phyloP scores from a whole-genome alignment of 202 grass and related monocot species.

The Elaeis oleifera region DNA sequence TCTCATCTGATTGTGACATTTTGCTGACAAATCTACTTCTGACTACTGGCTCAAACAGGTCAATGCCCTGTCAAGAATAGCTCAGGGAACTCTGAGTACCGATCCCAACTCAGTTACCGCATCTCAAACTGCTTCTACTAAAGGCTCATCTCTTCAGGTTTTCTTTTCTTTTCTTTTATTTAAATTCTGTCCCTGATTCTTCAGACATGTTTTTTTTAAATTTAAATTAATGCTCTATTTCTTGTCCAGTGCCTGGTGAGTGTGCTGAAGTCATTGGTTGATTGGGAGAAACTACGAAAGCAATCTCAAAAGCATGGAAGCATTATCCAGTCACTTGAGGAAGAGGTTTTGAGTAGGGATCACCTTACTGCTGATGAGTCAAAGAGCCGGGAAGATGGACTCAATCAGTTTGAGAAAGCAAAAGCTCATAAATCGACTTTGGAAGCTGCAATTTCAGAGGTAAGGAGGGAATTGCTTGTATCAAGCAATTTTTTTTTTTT shows the following conservation, averaged over 20 bases:
- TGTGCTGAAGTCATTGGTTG: slow-evolving; percentile 93
- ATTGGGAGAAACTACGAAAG: slow-evolving; percentile 87
- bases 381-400: slow-evolving; percentile 60
- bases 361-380: slow-evolving; percentile 45
- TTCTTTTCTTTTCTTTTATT: slow-evolving; percentile 23
- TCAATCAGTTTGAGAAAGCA: slow-evolving; percentile 96
- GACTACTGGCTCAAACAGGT: slow-evolving; percentile 47
- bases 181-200: slow-evolving; percentile 9
- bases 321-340: slow-evolving; percentile 40
- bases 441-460: slow-evolving; percentile 87
- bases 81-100: slow-evolving; percentile 68
- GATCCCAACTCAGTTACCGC: slow-evolving; percentile 56
- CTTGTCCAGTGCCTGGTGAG: slow-evolving; percentile 72
- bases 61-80: slow-evolving; percentile 83
- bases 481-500: not conserved
- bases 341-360: slow-evolving; percentile 45
- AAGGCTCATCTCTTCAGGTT: slow-evolving; percentile 96
- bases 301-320: slow-evolving; percentile 50
- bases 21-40: slow-evolving; percentile 17
- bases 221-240: too few relatives aligned
- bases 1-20: slow-evolving; percentile 8
- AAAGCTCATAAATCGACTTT: slow-evolving; percentile 99
- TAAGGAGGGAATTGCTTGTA: slow-evolving; percentile 30
- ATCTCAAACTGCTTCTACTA: slow-evolving; percentile 72
- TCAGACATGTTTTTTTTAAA: slow-evolving; percentile 13